Percentiles rank a stretch among this genome's conserved stretches.
phyloP scores from a whole-genome alignment of 2,329 filamentous ascomycete species.

The Verticillium tricorpus region DNA sequence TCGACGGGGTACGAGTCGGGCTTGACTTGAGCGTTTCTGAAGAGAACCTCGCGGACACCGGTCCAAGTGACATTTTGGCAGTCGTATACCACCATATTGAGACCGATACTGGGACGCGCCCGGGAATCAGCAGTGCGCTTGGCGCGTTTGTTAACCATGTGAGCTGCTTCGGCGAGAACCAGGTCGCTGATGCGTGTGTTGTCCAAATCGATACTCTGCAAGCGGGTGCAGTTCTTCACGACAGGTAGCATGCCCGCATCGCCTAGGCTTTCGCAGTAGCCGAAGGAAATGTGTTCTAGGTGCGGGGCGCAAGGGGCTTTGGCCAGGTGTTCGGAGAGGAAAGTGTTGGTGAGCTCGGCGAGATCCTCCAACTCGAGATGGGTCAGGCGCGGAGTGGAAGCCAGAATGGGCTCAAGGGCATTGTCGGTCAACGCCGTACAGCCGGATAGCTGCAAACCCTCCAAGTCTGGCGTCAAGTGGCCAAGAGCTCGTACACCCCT shows the following conservation, averaged over 20 bases:
- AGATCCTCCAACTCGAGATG: constrained; percentile 90
- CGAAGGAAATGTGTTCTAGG: constrained; percentile 79
- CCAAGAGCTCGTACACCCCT: constrained; percentile 66
- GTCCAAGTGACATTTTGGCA: constrained; percentile 92
- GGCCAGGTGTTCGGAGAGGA: constrained; percentile 68
- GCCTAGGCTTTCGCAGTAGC: constrained; percentile 82
- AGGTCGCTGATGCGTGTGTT: constrained; percentile 90
- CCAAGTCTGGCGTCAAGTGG: constrained; percentile 69
- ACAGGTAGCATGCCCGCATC: constrained; percentile 81
- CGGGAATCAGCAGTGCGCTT: constrained; percentile 32
- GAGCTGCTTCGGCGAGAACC: constrained; percentile 76
- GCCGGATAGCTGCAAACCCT: constrained; percentile 79
- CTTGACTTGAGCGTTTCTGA: constrained; percentile 72
- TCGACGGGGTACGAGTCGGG: constrained; percentile 64
- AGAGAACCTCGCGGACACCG: constrained; percentile 80
- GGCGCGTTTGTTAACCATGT: constrained; percentile 67
- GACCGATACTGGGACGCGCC: constrained; percentile 51
- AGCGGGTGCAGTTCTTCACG: constrained; percentile 65
- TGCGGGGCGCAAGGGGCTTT: constrained; percentile 67
- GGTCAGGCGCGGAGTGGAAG: constrained; percentile 70
- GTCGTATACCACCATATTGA: constrained; percentile 82
- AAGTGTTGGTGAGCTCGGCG: constrained; percentile 66
- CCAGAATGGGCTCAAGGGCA: constrained; percentile 67
- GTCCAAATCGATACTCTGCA: constrained; percentile 78
- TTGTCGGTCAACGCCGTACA: constrained; percentile 71